phyloP scores from a whole-genome alignment of 2,329 filamentous ascomycete genomes.

The Fusarium staphyleae region DNA sequence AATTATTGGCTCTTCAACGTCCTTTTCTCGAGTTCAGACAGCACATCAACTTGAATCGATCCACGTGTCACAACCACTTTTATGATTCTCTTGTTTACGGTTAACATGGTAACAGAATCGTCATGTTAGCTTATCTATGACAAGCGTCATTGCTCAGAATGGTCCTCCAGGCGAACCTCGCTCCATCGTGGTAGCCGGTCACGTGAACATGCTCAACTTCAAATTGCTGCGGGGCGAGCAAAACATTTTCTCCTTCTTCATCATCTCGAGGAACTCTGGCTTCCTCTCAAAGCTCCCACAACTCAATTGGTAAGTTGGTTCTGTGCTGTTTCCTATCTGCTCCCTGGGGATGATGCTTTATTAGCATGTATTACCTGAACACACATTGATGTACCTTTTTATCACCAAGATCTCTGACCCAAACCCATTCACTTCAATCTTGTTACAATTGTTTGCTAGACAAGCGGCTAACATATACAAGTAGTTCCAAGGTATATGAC shows the following conservation, averaged over 20 bases:
- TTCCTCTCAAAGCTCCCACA: constrained; percentile 14
- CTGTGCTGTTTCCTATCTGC: constrained; percentile 3
- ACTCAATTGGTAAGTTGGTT: constrained; percentile 46
- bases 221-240: constrained; percentile 33
- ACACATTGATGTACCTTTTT: constrained; percentile 64
- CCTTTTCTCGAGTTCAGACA: constrained; percentile 21
- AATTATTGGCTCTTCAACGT: constrained; percentile 30
- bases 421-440: constrained; percentile 32
- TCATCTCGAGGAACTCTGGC: constrained; percentile 11
- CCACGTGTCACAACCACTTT: constrained; percentile 28
- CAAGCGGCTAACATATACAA: constrained; percentile 35
- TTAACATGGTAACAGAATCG: constrained; percentile 20
- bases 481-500: constrained; percentile 7
- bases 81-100: not conserved
- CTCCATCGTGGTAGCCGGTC: constrained; percentile 26
- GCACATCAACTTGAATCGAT: constrained; percentile 24
- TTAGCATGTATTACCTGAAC: constrained; percentile 68
- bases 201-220: constrained; percentile 19
- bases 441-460: not conserved
- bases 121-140: not conserved
- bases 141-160: constrained; percentile 4
- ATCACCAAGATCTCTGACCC: constrained; percentile 78
- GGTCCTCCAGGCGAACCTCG: constrained; percentile 14
- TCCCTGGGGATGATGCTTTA: constrained; percentile 58
- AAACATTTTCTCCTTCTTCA: constrained; percentile 14